Percentiles rank a stretch among this genome's conserved stretches.
phyloP scores from a whole-genome alignment of 768 basidiomycete species.

The Auriculariales sp. region DNA sequence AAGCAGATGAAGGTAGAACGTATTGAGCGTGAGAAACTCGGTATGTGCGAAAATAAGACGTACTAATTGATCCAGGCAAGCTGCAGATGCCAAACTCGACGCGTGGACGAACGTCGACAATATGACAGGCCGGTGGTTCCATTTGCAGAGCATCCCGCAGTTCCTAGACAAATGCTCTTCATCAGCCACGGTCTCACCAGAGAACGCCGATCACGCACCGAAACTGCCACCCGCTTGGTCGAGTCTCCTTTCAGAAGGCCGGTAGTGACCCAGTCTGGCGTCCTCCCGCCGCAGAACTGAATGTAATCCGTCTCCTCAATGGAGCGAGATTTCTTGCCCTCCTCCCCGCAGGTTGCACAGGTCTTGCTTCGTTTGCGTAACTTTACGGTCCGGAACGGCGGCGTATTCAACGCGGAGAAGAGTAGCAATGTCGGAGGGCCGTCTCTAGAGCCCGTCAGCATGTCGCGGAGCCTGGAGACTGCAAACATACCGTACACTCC shows the following conservation, averaged over 20 bases:
- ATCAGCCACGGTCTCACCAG: background rate
- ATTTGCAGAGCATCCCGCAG: constrained; percentile 24
- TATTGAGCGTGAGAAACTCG: background rate
- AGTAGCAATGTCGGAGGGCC: constrained; percentile 50
- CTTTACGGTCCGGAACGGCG: constrained; percentile 73
- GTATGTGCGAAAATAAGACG: constrained; percentile 12
- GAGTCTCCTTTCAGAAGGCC: constrained; percentile 29
- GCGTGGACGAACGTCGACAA: constrained; percentile 71
- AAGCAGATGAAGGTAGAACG: no score
- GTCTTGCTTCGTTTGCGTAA: constrained; percentile 54
- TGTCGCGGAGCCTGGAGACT: background rate
- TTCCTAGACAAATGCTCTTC: constrained; percentile 23
- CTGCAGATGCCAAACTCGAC: constrained; percentile 81
- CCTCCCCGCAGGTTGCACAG: constrained; percentile 62
- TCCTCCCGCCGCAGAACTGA: constrained; percentile 67
- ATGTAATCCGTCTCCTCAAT: constrained; percentile 63
- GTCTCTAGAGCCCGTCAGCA: constrained; percentile 22
- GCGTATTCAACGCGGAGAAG: constrained; percentile 52
- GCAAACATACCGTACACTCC: constrained; percentile 41
- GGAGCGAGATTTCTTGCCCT: constrained; percentile 25
- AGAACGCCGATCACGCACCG: constrained; percentile 18
- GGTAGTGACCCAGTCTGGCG: constrained; percentile 46
- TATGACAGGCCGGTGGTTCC: constrained; percentile 10
- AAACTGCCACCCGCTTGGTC: constrained; percentile 25
- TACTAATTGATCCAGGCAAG: constrained; percentile 61